Evolutionary conservation across 768 basidiomycete species (phyloP), one percentile per base, ranked within the genome.

Genomic region (Russula olivacea): DNA sequence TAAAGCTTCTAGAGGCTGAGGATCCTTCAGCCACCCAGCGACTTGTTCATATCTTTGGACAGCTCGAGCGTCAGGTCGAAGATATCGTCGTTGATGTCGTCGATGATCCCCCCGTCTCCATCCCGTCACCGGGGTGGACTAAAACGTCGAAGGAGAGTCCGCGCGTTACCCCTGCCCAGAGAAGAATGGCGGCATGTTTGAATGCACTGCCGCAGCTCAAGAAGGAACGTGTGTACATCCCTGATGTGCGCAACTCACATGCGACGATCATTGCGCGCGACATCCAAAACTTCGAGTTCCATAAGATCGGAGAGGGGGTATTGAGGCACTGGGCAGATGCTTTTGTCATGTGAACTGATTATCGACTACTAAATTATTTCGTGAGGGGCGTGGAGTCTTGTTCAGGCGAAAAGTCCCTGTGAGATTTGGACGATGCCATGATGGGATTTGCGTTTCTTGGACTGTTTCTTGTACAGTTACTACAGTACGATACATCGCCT

Each of bases 241-340:
- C 77, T 21, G 74, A 74, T 1, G 78, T 85, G 25, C 70, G 74
- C 43, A 91, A 91, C 68, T 75, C 88, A 30, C 91, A 93, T 73
- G 88, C 80, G 5, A 76, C 82, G 61, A 87, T 93, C 65, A 76
- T 93, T 11, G 84, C 81, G 71, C 77, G 91, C 49, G 89, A 91
- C 65, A 72, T 83, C 59, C 78, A 84, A 69, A 74, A 77, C 36
- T 88, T 88, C 70, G 75, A 80, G 66, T 65, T 72, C 14, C 87
- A 91, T 68, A 73, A 78, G 41, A 70, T 74, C 43, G 91, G 91
- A 19, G 83, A 85, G 70, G 82, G 83, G 40, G 80, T 91, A 3
- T 55, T 93, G 38, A 78, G 80, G 63, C 87, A 91, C 71, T 89
- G 88, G 86, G 87, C 86, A 10, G 79, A 82, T 61, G 76, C 80